A percentile compares a stretch with the other conserved stretches of the same genome.
phyloP scores from a whole-genome alignment of 2,329 filamentous ascomycete genomes.

The Sclerotinia sclerotiorum region DNA sequence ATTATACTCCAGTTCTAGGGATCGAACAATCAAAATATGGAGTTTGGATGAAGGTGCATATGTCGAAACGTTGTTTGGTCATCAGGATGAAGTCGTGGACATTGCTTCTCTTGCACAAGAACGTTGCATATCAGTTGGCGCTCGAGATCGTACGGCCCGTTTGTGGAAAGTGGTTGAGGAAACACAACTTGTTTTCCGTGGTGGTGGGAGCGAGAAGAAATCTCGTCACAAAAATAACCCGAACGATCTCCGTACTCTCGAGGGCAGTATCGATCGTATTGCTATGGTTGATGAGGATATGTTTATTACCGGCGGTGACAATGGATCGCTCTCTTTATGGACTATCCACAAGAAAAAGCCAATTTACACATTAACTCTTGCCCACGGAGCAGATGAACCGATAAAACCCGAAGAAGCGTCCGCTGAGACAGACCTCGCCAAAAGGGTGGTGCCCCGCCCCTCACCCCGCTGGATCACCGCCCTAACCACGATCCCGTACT shows the following conservation, averaged over 20 bases:
- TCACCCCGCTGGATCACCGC: slow-evolving; percentile 90
- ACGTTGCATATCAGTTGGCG: slow-evolving; percentile 86
- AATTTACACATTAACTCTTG: slow-evolving; percentile 72
- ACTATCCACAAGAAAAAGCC: slow-evolving; percentile 93
- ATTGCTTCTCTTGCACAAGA: slow-evolving; percentile 82
- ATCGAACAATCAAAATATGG: slow-evolving; percentile 95
- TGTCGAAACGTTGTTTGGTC: slow-evolving; percentile 92
- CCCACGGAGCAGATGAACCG: slow-evolving; percentile 80
- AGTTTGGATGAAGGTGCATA: slow-evolving; percentile 89
- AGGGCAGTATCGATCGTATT: slow-evolving; percentile 89
- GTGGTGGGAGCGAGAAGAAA: slow-evolving; percentile 66
- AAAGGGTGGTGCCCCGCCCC: slow-evolving; percentile 59
- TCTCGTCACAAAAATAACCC: slow-evolving; percentile 40
- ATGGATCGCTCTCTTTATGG: slow-evolving; percentile 84
- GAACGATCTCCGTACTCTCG: slow-evolving; percentile 47
- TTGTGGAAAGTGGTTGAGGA: slow-evolving; percentile 97
- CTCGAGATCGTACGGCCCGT: slow-evolving; percentile 85
- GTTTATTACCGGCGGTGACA: slow-evolving; percentile 93
- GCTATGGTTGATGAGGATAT: slow-evolving; percentile 84
- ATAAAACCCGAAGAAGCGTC: slow-evolving; percentile 67
- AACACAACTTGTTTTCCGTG: slow-evolving; percentile 91
- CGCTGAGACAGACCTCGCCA: slow-evolving; percentile 66
- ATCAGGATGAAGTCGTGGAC: slow-evolving; percentile 86
- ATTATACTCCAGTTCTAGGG: slow-evolving; percentile 85
- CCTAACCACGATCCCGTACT: slow-evolving; percentile 80